A percentile compares a stretch with the other conserved stretches of the same genome.
These are phyloP conservation scores for Pseudogymnoascus sp. DNA, from an alignment of 2,329 filamentous ascomycete species.

Conservation along the genomic window DNA sequence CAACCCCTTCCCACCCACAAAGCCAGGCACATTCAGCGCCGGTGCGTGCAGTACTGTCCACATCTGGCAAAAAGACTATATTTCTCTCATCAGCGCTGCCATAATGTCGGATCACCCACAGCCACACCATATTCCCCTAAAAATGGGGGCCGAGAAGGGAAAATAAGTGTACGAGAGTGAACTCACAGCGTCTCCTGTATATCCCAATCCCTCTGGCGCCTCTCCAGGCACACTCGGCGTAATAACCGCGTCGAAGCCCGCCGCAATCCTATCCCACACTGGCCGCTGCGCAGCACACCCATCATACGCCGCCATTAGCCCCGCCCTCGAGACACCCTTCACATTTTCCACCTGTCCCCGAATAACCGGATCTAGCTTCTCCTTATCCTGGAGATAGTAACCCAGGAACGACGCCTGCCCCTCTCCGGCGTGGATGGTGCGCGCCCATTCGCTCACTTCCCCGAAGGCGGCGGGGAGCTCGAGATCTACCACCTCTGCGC, in stretches of 20 bases:
- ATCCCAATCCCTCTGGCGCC: conserved; percentile 45
- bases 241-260: conserved; percentile 46
- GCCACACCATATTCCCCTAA: background rate
- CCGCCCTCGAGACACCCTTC: conserved; percentile 34
- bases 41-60: conserved; percentile 46
- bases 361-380: conserved; percentile 38
- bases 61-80: conserved; percentile 24
- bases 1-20: conserved; percentile 46
- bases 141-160: background rate
- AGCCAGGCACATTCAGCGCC: conserved; percentile 56
- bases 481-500: conserved; percentile 49
- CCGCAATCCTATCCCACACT: conserved; percentile 43
- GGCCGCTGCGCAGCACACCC: conserved; percentile 45
- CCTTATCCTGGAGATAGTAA: conserved; percentile 42
- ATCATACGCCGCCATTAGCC: conserved; percentile 48
- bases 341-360: conserved; percentile 44
- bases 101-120: background rate
- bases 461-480: conserved; percentile 42
- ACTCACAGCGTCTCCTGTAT: conserved; percentile 47
- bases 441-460: conserved; percentile 44
- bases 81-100: background rate
- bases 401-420: conserved; percentile 43
- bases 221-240: conserved; percentile 52
- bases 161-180: background rate
- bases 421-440: conserved; percentile 42